Evolutionary conservation across 257 asterid species (phyloP).

Genomic region (Przewalskia tangutica): DNA sequence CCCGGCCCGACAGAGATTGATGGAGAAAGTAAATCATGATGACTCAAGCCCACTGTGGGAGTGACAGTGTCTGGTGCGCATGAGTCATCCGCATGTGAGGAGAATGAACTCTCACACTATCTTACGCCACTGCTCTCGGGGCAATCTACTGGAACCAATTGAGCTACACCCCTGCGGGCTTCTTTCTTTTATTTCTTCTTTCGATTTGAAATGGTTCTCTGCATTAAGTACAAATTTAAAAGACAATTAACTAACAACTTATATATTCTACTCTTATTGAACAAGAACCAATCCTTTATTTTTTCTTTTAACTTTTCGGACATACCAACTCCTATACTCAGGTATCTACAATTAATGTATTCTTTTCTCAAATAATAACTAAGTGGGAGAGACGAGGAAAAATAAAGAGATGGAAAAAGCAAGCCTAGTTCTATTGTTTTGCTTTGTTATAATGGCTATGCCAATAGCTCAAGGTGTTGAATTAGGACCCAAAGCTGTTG

Average conservation of each 20-base stretch:
- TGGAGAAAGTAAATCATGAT: too few relatives aligned
- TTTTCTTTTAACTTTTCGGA: not conserved
- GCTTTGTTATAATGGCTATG: not conserved
- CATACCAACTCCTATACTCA: not conserved
- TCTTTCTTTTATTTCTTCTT: too few relatives aligned
- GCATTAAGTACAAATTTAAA: not conserved
- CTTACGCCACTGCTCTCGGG: too few relatives aligned
- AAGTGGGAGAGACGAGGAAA: not conserved
- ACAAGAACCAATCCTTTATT: not conserved
- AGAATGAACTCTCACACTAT: too few relatives aligned
- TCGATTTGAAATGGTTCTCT: not conserved
- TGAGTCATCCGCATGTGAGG: too few relatives aligned
- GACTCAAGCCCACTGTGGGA: too few relatives aligned
- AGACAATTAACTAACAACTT: not conserved
- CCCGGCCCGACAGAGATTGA: too few relatives aligned
- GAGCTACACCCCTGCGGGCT: too few relatives aligned
- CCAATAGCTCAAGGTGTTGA: not conserved
- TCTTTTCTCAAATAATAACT: not conserved
- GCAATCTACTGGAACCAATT: too few relatives aligned
- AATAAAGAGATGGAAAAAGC: too few relatives aligned
- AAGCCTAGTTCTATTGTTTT: not conserved
- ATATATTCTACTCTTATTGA: not conserved
- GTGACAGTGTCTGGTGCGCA: too few relatives aligned
- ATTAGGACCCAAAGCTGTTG: conserved; percentile 16
- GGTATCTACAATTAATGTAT: not conserved